These are phyloP conservation scores for Aspergillus bertholletiae DNA, from an alignment of 495 filamentous ascomycete species.

Conservation along the genomic window DNA sequence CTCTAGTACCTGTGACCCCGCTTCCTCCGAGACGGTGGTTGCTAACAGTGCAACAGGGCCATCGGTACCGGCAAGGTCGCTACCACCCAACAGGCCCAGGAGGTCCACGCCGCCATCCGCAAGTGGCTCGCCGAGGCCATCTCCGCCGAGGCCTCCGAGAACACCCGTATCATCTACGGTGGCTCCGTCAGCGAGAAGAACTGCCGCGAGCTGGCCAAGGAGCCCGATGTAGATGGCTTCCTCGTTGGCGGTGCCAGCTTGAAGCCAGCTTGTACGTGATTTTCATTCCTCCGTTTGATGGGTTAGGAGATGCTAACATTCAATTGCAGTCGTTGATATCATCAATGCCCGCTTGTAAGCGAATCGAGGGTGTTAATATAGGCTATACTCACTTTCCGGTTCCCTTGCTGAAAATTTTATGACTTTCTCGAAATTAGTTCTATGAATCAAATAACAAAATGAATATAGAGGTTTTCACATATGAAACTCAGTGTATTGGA, in stretches of 20 bases:
- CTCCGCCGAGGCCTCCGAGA: constrained; percentile 64
- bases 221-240: constrained; percentile 96
- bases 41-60: constrained; percentile 47
- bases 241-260: constrained; percentile 96
- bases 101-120: constrained; percentile 90
- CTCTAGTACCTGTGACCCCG: too few species aligned
- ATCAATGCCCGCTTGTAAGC: constrained; percentile 56
- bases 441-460: neutral
- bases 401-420: neutral
- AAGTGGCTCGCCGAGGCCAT: constrained; percentile 78
- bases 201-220: constrained; percentile 84
- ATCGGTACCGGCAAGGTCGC: constrained; percentile 98
- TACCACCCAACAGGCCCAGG: constrained; percentile 87
- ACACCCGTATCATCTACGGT: constrained; percentile 90
- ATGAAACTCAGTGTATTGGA: neutral
- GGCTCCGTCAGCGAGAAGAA: constrained; percentile 98
- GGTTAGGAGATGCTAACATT: neutral
- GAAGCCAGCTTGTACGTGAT: constrained; percentile 96
- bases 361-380: constrained; percentile 13
- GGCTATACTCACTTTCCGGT: neutral
- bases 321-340: constrained; percentile 57
- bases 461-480: neutral
- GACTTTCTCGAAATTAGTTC: neutral
- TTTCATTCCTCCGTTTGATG: constrained; percentile 2
- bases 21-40: too few species aligned